Evolutionary conservation across 345 rosid species (phyloP).

Genomic region (Mallotus nudiflorus): DNA sequence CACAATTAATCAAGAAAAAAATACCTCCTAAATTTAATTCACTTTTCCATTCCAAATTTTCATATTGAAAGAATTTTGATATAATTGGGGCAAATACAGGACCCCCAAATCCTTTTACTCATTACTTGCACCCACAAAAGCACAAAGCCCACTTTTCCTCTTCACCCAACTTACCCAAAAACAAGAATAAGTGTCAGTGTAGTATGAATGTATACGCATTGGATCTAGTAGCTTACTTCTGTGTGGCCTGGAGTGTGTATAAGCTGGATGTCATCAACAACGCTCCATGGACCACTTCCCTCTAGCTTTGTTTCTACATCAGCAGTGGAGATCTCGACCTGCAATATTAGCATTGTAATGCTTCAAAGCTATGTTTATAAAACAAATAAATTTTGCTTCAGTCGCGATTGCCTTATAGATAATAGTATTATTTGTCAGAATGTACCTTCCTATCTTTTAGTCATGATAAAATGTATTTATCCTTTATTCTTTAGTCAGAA

Average conservation of each 20-base stretch:
- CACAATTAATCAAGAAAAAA: neutral
- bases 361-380: neutral
- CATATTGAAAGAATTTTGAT: neutral
- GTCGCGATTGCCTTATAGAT: too few relatives aligned
- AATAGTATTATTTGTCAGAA: too few relatives aligned
- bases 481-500: too few relatives aligned
- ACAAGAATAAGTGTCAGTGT: neutral
- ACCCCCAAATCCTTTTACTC: neutral
- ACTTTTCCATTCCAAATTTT: neutral
- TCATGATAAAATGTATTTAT: too few relatives aligned
- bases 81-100: too few relatives aligned
- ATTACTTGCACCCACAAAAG: neutral
- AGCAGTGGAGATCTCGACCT: slow-evolving; percentile 48
- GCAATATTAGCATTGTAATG: slow-evolving; percentile 1
- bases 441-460: too few relatives aligned
- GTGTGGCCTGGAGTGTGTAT: slow-evolving; percentile 64
- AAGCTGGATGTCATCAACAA: slow-evolving; percentile 46
- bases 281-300: slow-evolving; percentile 66
- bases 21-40: too few relatives aligned
- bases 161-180: neutral
- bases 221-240: slow-evolving; percentile 39
- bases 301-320: slow-evolving; percentile 62
- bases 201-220: too few relatives aligned
- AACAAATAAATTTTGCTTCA: too few relatives aligned
- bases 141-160: neutral